Evolutionary conservation across 176 grass and related monocot species (phyloP), one percentile per base, ranked within the genome.

Genomic region (Aegilops bicornis): DNA sequence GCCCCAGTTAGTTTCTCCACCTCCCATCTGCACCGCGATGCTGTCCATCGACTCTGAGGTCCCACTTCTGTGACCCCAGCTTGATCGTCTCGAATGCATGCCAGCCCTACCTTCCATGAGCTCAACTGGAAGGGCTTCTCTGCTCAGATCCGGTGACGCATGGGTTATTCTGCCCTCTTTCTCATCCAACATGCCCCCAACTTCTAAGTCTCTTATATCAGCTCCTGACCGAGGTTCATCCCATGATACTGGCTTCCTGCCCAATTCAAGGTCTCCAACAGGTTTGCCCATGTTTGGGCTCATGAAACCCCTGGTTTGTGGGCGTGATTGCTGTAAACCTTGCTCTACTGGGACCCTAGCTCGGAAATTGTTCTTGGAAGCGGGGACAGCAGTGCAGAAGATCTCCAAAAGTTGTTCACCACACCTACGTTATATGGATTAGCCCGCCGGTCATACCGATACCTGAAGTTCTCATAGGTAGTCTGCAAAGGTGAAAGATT

Each of bases 251-350:
- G 93, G 88, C 86, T 98, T 98, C 79, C 91, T 95, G 15, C 89
- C 96, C 88, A 95, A 65, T 82, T 95, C 95, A 64, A 98, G 73
- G 67, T 92, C 95, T 36, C 91, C 96, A 47, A 89, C 76, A 20
- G 91, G 88, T 83, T 89, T 98, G 43, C 95, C 95, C 95, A 98
- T 93, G 85, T 94, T 95, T 14, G 96, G 96, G 84, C 96, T 98
- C 88, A 98, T 95, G 86, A 98, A 95, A 40, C 96, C 84, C 47
- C 93, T 87, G 24, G 88, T 45, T 33, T 86, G 83, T 39, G 88
- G 82, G 7, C 81, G 78, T 35, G 73, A 7, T 84, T 95, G 93
- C 64, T 98, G 93, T 64, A 89, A 64, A 64, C 89, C 82, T 78
- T 84, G 83, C 24, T 95, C 91, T 19, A 32, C 74, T 76, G 83